A percentile compares a stretch with the other conserved stretches of the same genome.
phyloP scores from a whole-genome alignment of 2,329 filamentous ascomycete genomes.

The Diplodia sapinea region DNA sequence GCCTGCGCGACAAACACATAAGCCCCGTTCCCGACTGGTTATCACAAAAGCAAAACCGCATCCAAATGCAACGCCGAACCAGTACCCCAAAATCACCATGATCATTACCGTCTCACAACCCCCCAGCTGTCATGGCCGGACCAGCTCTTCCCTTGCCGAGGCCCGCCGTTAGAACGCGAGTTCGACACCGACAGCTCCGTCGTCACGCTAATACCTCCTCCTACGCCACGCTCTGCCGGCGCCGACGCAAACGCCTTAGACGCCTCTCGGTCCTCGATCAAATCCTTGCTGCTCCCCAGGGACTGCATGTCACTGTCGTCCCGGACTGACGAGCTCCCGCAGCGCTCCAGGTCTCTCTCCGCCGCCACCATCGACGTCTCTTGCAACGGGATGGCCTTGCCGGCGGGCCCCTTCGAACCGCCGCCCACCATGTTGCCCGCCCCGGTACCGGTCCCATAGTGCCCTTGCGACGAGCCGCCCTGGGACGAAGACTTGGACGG shows the following conservation, averaged over 20 bases:
- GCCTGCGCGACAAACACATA: neutral
- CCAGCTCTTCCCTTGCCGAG: neutral
- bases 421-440: neutral
- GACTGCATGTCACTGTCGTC: slow-evolving; percentile 4
- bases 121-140: neutral
- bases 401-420: neutral
- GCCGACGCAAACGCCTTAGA: neutral
- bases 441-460: neutral
- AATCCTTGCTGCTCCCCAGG: slow-evolving; percentile 7
- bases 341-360: slow-evolving; percentile 2
- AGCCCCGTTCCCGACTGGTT: neutral
- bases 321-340: neutral
- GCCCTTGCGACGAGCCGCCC: neutral
- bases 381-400: neutral
- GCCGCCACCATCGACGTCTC: neutral
- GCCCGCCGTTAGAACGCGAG: neutral
- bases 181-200: slow-evolving; percentile 2
- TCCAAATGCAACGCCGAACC: neutral
- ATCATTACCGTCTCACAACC: neutral
- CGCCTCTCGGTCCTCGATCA: slow-evolving; percentile 4
- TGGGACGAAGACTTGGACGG: slow-evolving; percentile 59
- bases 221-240: neutral
- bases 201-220: slow-evolving; percentile 1
- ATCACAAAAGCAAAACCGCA: neutral
- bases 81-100: neutral